Evolutionary conservation across 177 flowering plant genomes (phyloP), one percentile per base, ranked within the genome.

Genomic region (Vitis hybrid): DNA sequence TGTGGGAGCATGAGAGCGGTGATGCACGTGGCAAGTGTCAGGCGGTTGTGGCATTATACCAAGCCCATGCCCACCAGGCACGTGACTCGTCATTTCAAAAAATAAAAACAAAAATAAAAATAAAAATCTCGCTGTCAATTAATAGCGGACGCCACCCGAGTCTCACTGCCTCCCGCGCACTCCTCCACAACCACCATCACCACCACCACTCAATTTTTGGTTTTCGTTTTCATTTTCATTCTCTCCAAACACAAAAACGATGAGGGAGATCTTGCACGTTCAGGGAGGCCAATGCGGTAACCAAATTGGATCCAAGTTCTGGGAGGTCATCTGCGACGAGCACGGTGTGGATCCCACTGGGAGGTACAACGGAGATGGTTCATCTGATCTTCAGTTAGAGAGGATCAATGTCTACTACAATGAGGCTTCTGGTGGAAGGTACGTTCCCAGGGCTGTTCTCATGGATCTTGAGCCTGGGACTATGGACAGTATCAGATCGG

Each of bases 391-490:
- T 12, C 91, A 88, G 66, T 76, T 91, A 14, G 96, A 91, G 75
- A 67, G 96, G 53, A 86, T 91, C 79, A 91, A 91, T 76, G 96
- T 91, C 11, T 91, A 91, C 62, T 91, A 80, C 84, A 91, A 91
- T 38, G 96, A 91, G 75, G 96, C 96, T 13, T 84, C 88, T 3
- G 94, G 90, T 7, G 92, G 96, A 1, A 24, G 94, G 56, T 91
- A 86, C 77, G 96, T 91, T 3, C 96, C 96, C 1, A 68, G 96
- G n/a, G 93, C 96, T 12, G 93, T 90, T 6, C 88, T 90, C 66
- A 89, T 91, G 96, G 96, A 91, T 86, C 91, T 91, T n/a, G 96
- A 91, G 69, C 96, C 96, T 0, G 96, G 96, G 1, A 91, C 96
- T 57, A 91, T 91, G 96, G 96, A 91, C 49, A 82, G 89, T 72